Evolutionary conservation across 2,329 filamentous ascomycete species (phyloP).

Genomic region (Corynespora cassiicola): DNA sequence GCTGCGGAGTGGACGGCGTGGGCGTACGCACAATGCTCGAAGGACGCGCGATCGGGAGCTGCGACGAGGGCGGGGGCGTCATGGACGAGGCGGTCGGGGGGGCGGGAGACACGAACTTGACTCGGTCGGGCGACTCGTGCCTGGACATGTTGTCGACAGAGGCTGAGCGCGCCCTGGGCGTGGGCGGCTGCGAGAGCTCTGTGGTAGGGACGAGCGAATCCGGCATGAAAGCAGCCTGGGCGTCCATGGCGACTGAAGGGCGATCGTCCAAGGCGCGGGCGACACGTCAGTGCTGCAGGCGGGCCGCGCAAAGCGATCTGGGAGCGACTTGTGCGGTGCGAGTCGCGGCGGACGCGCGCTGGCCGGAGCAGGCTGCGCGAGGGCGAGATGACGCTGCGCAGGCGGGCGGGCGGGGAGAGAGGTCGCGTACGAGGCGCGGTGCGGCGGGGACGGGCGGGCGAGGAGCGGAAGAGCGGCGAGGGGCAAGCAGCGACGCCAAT

Average conservation of each 20-base stretch:
- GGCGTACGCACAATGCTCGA: conserved; percentile 53
- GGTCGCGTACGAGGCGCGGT: conserved; percentile 18
- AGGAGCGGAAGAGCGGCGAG: conserved; percentile 18
- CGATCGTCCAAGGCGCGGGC: conserved; percentile 25
- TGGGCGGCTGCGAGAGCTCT: conserved; percentile 33
- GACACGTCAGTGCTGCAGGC: conserved; percentile 34
- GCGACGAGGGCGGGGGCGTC: conserved; percentile 70
- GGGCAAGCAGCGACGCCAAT: no score
- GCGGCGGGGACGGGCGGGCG: conserved; percentile 10
- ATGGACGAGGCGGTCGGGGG: conserved; percentile 59
- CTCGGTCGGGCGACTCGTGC: conserved; percentile 28
- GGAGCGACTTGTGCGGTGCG: conserved; percentile 3
- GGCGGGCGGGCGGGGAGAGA: conserved; percentile 11
- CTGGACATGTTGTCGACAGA: conserved; percentile 27
- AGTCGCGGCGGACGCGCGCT: conserved; percentile 9
- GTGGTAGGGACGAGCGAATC: conserved; percentile 40
- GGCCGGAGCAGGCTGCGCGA: conserved; percentile 14
- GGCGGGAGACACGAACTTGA: conserved; percentile 46
- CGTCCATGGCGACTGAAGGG: conserved; percentile 36
- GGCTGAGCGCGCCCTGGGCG: conserved; percentile 25
- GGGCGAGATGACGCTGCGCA: neutral
- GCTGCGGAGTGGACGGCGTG: conserved; percentile 57
- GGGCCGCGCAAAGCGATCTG: no score
- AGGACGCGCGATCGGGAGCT: conserved; percentile 55
- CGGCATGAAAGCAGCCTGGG: conserved; percentile 30